Percentiles rank a stretch among this genome's conserved stretches.
phyloP scores from a whole-genome alignment of 2,329 filamentous ascomycete genomes.

The Fusarium sp. region DNA sequence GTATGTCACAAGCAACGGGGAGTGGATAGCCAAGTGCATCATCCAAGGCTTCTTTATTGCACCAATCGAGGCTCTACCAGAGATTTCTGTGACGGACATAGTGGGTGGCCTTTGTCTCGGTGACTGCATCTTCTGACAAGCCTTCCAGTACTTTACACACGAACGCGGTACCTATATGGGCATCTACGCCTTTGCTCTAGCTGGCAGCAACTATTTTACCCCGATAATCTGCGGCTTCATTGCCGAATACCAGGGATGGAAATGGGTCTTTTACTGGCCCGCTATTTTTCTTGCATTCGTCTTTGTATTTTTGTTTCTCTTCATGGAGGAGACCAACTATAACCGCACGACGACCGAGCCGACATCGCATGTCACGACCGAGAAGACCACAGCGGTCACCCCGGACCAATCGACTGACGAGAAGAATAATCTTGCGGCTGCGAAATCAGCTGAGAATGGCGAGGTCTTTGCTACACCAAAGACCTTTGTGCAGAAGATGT shows the following conservation, averaged over 20 bases:
- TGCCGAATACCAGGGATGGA: conserved; percentile 58
- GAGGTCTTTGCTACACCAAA: conserved; percentile 48
- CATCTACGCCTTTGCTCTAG: conserved; percentile 59
- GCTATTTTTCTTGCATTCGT: conserved; percentile 56
- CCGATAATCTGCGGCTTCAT: conserved; percentile 63
- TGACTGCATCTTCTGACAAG: background rate
- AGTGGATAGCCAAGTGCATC: conserved; percentile 64
- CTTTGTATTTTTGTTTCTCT: conserved; percentile 64
- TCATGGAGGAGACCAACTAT: conserved; percentile 74
- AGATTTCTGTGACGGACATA: conserved; percentile 61
- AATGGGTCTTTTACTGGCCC: conserved; percentile 62
- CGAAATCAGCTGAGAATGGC: background rate
- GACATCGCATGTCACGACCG: background rate
- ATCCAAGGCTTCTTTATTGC: conserved; percentile 61
- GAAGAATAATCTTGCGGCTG: background rate
- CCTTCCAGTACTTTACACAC: conserved; percentile 55
- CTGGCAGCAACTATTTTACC: conserved; percentile 61
- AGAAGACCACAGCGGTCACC: background rate
- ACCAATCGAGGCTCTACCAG: conserved; percentile 63
- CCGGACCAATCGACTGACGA: conserved; percentile 10
- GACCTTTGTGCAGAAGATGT: conserved; percentile 60
- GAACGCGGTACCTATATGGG: conserved; percentile 62
- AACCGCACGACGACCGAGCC: conserved; percentile 47
- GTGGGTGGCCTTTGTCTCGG: conserved; percentile 24
- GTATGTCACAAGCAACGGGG: conserved; percentile 56